Evolutionary conservation across 208 protist species (phyloP).

Genomic region (Leishmania martiniquensis): DNA sequence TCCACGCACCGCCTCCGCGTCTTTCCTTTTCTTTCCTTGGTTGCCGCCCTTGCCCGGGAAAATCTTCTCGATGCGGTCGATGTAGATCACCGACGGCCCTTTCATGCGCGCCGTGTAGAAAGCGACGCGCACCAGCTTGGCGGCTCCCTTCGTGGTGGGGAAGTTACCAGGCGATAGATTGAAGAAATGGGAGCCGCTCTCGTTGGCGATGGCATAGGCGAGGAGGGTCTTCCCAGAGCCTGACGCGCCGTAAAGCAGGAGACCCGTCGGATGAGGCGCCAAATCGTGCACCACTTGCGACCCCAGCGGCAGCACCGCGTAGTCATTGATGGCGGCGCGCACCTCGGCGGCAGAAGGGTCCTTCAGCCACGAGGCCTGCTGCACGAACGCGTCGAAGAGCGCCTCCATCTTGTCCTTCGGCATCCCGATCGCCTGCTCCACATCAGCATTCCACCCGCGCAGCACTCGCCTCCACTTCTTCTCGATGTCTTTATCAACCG

Average conservation of each 20-base stretch:
- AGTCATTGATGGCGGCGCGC: conserved; percentile 71
- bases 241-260: conserved; percentile 90
- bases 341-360: conserved; percentile 87
- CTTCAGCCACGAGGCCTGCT: conserved; percentile 64
- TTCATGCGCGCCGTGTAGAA: conserved; percentile 92
- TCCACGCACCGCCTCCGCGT: conserved; percentile 62
- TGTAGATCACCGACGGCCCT: conserved; percentile 93
- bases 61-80: conserved; percentile 92
- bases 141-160: conserved; percentile 59
- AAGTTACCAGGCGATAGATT: conserved; percentile 93
- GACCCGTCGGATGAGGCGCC: conserved; percentile 58
- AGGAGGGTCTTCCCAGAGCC: conserved; percentile 93
- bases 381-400: conserved; percentile 67
- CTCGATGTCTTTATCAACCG: conserved; percentile 76
- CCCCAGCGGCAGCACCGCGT: conserved; percentile 89
- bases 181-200: conserved; percentile 91
- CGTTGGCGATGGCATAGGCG: conserved; percentile 84
- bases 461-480: conserved; percentile 91
- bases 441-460: conserved; percentile 74
- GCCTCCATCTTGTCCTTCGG: conserved; percentile 76
- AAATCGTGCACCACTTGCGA: conserved; percentile 91
- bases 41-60: conserved; percentile 62
- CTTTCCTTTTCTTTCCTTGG: conserved; percentile 59
- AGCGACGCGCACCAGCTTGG: conserved; percentile 84
- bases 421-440: conserved; percentile 77